A percentile compares a stretch with the other conserved stretches of the same genome.
Evolutionary conservation across 139 green algal species (phyloP).

Genomic region (Pedinophyceae sp.): DNA sequence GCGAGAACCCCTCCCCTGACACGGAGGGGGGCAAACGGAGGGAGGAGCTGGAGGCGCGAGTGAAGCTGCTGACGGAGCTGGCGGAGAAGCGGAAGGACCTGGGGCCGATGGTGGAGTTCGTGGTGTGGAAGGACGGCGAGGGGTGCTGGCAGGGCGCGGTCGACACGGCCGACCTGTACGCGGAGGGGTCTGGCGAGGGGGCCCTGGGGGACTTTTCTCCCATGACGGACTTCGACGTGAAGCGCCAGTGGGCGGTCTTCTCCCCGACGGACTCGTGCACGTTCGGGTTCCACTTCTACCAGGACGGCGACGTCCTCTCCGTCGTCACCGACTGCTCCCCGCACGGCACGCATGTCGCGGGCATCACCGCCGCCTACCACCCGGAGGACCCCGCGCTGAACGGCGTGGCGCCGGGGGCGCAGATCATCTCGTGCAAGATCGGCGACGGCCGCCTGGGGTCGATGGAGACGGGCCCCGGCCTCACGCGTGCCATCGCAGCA

Average conservation of each 20-base stretch:
- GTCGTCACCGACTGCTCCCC: slow-evolving; percentile 66
- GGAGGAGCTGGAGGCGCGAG: slow-evolving; percentile 51
- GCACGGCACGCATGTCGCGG: slow-evolving; percentile 80
- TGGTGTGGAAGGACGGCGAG: slow-evolving; percentile 80
- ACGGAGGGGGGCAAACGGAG: slow-evolving; percentile 14
- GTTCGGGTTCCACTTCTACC: slow-evolving; percentile 68
- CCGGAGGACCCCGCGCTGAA: slow-evolving; percentile 56
- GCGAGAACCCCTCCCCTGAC: not conserved
- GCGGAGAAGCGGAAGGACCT: slow-evolving; percentile 17
- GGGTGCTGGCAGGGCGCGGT: slow-evolving; percentile 59
- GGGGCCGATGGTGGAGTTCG: slow-evolving; percentile 56
- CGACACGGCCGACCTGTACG: slow-evolving; percentile 50
- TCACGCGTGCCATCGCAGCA: slow-evolving; percentile 45
- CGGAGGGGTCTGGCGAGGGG: not conserved
- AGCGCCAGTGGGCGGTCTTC: slow-evolving; percentile 15
- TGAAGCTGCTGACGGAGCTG: slow-evolving; percentile 38
- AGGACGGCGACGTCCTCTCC: slow-evolving; percentile 47
- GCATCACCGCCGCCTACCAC: slow-evolving; percentile 71
- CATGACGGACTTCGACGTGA: slow-evolving; percentile 6
- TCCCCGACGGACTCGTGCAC: slow-evolving; percentile 54
- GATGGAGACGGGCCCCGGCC: slow-evolving; percentile 67
- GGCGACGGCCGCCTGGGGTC: slow-evolving; percentile 62
- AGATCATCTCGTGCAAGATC: slow-evolving; percentile 90
- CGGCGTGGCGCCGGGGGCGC: slow-evolving; percentile 44
- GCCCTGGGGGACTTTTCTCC: slow-evolving; percentile 14